Base-by-base conservation (phyloP, 176 grass and related monocot species). In the Poa pratensis region DNA sequence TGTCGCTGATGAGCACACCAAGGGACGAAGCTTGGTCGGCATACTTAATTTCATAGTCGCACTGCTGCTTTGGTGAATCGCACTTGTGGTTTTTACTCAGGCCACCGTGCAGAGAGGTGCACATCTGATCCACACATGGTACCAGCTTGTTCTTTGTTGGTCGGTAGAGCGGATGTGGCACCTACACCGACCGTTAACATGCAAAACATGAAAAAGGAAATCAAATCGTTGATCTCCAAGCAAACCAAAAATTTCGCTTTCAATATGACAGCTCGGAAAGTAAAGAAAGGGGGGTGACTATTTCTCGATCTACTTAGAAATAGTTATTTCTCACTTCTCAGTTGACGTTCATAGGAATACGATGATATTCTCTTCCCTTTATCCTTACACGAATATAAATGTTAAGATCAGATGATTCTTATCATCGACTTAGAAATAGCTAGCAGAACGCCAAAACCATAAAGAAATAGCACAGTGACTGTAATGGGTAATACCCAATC, bases 21-120 rank as follows among this genome's bases (percentile, higher is more conserved):
- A 89, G 75, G 18, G 96, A 98, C 12, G 93, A 92, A 27, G 80
- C 96, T 76, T 88, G 89, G 78, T 98, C 96, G 5, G 91, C 91
- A 78, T 98, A 98, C 78, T 67, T 92, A 39, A 98, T 88, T 90
- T 94, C 83, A 59, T 98, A 98, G 73, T 98, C 89, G 42, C 96
- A 98, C 76, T 95, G 90, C 61, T 87, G 69, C 28, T 81, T 52
- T 0, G 81, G 7, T 49, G 88, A 79, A 1, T 91, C 86, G 1
- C 94, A 93, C 17, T 39, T 69, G 75, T 89, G 84, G 70, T 69
- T 81, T 24, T 14, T 24, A 3, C 10, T 28, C 12, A 84, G 81
- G 4, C 14, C 50, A 18, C 32, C 5, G 0, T 88, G 87, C 67
- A 99, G 85, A 3, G 93, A 67, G 14, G 84, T 43, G 32, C 97